phyloP scores from a whole-genome alignment of 495 filamentous ascomycete genomes.

The Lineolata rhizophorae region DNA sequence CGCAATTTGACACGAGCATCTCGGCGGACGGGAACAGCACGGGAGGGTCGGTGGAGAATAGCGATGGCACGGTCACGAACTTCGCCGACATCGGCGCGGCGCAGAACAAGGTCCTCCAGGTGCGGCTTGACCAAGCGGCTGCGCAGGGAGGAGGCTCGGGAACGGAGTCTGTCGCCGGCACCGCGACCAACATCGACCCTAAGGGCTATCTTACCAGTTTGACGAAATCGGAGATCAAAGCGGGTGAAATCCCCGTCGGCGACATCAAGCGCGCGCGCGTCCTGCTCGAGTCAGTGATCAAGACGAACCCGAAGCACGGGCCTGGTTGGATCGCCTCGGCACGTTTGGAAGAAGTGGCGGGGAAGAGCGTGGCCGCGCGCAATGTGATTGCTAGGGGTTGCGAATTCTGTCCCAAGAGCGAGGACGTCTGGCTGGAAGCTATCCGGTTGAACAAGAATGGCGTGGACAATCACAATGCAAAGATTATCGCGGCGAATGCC shows the following conservation, averaged over 20 bases:
- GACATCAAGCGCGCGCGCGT: conserved; percentile 93
- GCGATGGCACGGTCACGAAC: conserved; percentile 81
- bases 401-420: conserved; percentile 75
- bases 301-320: conserved; percentile 82
- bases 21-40: conserved; percentile 46
- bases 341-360: conserved; percentile 79
- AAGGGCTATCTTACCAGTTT: conserved; percentile 90
- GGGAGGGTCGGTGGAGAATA: conserved; percentile 17
- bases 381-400: conserved; percentile 70
- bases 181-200: conserved; percentile 78
- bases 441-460: conserved; percentile 49
- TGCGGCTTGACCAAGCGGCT: conserved; percentile 75
- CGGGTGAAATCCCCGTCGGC: conserved; percentile 64
- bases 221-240: conserved; percentile 51
- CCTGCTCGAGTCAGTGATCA: conserved; percentile 81
- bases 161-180: conserved; percentile 52
- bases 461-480: conserved; percentile 76
- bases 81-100: conserved; percentile 96
- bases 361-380: conserved; percentile 68
- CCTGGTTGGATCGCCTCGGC: conserved; percentile 94
- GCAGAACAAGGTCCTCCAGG: conserved; percentile 79
- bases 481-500: conserved; percentile 85
- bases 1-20: conserved; percentile 68
- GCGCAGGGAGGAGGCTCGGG: conserved; percentile 35
- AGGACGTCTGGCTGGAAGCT: conserved; percentile 88